Base-by-base conservation (phyloP, 2,329 filamentous ascomycete species). In the Nigrospora oryzae region DNA sequence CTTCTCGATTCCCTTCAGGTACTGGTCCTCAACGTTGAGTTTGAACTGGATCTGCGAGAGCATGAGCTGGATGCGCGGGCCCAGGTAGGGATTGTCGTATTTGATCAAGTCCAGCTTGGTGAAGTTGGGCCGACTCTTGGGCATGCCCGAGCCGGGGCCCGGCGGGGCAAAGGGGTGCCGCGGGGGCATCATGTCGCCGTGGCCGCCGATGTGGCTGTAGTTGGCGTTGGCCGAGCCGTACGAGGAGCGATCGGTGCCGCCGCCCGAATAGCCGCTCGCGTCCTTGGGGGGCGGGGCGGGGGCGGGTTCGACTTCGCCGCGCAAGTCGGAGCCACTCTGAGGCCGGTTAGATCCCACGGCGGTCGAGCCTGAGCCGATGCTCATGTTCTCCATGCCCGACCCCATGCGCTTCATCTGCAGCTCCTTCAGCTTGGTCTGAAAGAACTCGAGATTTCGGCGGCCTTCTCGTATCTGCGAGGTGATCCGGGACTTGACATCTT, bases 81-180 rank as follows among this genome's bases (percentile, higher is more conserved):
- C 93, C 50, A 98, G 83, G 63, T 96, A 88, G 15, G 87, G 86
- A 31, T 90, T 96, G 63, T 98, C 93, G 68, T 94, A 95, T 80
- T 97, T 97, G 71, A 98, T 96, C 51, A 98, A 74, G 68, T 98
- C 93, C 56, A 98, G 81, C 69, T 96, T 97, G 64, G 89, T 95
- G 66, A 89, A 98, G 67, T 96, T 96, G 38, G 88, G 86, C 42
- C 89, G 75, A 43, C 82, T 69, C 66, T 89, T 91, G 44, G 88
- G 84, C 34, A 83, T 72, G 43, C 75, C 70, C 43, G 80, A 73
- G 49, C 76, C 77, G 8, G 88, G 85, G 36, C 81, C 83, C 28
- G 83, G 79, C 47, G 86, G 81, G 36, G 84, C 80, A 63, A 83
- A 95, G 6, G 89, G 89, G 52, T 87, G 84, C 51, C 84, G 77